These are phyloP conservation scores for Ophiostoma perfectum DNA, from an alignment of 2,329 filamentous ascomycete species.

Conservation along the genomic window DNA sequence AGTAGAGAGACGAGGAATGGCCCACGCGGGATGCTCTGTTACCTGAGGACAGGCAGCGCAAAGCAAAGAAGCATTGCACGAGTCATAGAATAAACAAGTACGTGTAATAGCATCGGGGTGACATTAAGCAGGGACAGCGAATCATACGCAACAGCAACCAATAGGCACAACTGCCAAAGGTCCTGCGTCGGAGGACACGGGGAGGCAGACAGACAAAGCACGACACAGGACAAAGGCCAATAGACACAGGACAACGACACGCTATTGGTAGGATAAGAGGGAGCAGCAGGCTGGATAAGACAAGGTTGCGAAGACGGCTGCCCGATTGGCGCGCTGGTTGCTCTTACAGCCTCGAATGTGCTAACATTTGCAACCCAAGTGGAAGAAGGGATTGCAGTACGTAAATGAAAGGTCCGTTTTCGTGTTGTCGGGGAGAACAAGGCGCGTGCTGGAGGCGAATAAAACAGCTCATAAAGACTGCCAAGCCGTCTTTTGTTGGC, in stretches of 20 bases:
- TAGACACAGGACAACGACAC: no score
- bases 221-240: no score
- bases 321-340: slow-evolving; percentile 11
- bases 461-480: neutral
- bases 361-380: slow-evolving; percentile 10
- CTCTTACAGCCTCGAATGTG: slow-evolving; percentile 16
- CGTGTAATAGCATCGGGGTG: no score
- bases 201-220: neutral
- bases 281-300: neutral
- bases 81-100: no score
- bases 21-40: no score
- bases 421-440: no score
- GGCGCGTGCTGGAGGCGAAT: no score
- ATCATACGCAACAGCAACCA: no score
- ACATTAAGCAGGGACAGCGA: no score
- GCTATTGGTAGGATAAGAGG: neutral
- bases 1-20: no score
- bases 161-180: neutral
- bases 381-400: neutral
- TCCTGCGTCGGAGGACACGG: slow-evolving; percentile 2
- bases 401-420: neutral
- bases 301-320: slow-evolving; percentile 4
- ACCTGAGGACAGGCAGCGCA: no score
- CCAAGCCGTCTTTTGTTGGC: neutral
- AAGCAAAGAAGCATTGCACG: no score